Conservation (phyloP, 106 monocot genomes). For the Acanthochlamys bracteata region DNA sequence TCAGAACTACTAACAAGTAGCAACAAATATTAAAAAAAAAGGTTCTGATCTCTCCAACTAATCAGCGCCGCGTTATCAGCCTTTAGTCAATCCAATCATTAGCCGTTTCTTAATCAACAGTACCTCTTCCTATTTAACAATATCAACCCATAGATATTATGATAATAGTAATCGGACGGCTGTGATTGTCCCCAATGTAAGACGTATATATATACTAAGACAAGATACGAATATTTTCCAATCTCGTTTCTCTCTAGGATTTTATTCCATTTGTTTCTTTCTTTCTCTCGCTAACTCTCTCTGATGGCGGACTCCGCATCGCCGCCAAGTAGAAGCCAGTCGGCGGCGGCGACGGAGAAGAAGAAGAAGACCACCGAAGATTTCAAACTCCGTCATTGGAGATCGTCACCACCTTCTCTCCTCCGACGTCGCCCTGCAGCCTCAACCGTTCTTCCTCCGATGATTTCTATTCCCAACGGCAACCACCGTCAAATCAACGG, state of each 20-base stretch:
- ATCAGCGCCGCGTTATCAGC: too few species aligned
- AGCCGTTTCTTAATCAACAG: too few species aligned
- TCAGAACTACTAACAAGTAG: too few species aligned
- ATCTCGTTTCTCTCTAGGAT: background rate
- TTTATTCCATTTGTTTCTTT: background rate
- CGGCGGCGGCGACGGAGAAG: background rate
- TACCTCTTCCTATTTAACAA: too few species aligned
- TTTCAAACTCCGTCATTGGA: slow-evolving; percentile 1
- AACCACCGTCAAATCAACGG: background rate
- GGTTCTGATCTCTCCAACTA: too few species aligned
- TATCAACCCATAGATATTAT: too few species aligned
- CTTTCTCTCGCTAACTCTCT: background rate
- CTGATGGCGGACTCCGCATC: background rate
- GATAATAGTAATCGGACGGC: too few species aligned
- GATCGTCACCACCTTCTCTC: background rate
- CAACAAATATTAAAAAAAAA: too few species aligned
- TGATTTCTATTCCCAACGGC: background rate
- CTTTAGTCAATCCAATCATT: too few species aligned
- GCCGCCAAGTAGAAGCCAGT: background rate
- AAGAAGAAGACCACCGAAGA: background rate
- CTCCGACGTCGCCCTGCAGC: background rate
- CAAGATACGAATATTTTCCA: background rate
- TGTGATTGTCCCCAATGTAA: background rate
- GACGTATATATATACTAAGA: background rate
- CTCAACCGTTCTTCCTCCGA: background rate